A percentile compares a stretch with the other conserved stretches of the same genome.
Conservation (phyloP, 2,329 filamentous ascomycete species). For the Cercospora citrullina region DNA sequence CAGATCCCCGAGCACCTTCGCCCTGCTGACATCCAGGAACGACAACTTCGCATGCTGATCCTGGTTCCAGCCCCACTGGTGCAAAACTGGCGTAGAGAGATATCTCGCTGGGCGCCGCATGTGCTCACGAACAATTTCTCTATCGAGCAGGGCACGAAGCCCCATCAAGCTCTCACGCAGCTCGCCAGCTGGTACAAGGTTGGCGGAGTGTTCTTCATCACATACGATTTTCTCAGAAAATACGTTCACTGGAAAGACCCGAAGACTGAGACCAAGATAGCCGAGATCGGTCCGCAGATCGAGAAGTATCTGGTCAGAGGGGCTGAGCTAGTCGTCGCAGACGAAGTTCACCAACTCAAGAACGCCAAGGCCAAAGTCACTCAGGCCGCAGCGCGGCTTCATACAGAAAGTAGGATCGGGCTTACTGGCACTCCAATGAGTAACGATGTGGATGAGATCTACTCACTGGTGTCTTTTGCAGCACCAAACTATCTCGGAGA, state of each 20-base stretch:
- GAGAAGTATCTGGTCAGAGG: constrained; percentile 56
- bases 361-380: constrained; percentile 59
- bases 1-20: constrained; percentile 68
- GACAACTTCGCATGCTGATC: constrained; percentile 65
- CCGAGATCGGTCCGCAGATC: constrained; percentile 54
- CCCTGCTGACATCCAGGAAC: constrained; percentile 36
- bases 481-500: constrained; percentile 75
- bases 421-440: constrained; percentile 83
- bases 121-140: constrained; percentile 58
- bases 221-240: constrained; percentile 67
- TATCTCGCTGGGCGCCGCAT: constrained; percentile 63
- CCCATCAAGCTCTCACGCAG: constrained; percentile 34
- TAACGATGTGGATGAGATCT: constrained; percentile 83
- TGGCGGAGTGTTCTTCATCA: constrained; percentile 75
- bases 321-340: constrained; percentile 74
- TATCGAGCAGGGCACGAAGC: constrained; percentile 48
- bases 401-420: constrained; percentile 71
- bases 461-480: constrained; percentile 84
- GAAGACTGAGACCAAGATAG: constrained; percentile 67
- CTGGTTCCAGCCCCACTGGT: constrained; percentile 74
- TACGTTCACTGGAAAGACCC: constrained; percentile 36
- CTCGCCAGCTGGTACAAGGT: constrained; percentile 61
- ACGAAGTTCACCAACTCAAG: constrained; percentile 82
- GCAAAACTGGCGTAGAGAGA: constrained; percentile 80
- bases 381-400: constrained; percentile 58